A percentile compares a stretch with the other conserved stretches of the same genome.
Conservation (phyloP, 257 asterid genomes). For the Jacaranda mimosifolia region DNA sequence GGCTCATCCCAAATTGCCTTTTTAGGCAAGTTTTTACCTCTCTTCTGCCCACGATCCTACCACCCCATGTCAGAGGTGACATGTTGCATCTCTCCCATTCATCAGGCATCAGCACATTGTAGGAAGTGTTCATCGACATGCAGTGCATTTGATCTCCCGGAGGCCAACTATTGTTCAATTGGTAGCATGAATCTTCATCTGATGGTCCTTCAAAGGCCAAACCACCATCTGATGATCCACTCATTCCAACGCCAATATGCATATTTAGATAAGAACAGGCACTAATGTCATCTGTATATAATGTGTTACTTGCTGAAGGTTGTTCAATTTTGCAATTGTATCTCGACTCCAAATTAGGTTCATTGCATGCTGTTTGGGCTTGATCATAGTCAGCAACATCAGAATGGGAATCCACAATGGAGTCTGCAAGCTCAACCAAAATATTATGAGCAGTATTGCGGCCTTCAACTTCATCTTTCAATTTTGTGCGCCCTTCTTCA, state of each 20-base stretch:
- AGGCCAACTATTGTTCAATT: conserved; percentile 73
- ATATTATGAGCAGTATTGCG: conserved; percentile 62
- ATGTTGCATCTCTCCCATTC: conserved; percentile 88
- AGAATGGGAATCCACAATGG: conserved; percentile 65
- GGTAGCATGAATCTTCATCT: conserved; percentile 88
- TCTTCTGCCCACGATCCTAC: conserved; percentile 88
- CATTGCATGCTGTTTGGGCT: conserved; percentile 50
- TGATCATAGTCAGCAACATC: conserved; percentile 48
- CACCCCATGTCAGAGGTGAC: conserved; percentile 92
- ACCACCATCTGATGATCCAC: conserved; percentile 57
- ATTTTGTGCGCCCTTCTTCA: conserved; percentile 51
- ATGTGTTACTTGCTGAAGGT: conserved; percentile 57
- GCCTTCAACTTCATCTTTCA: conserved; percentile 63
- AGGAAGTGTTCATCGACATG: conserved; percentile 66
- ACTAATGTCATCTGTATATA: conserved; percentile 53
- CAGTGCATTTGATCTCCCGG: conserved; percentile 75
- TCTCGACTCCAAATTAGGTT: conserved; percentile 58
- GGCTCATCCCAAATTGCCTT: conserved; percentile 72
- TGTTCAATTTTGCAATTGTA: conserved; percentile 52
- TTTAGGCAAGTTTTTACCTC: conserved; percentile 74
- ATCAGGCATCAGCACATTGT: conserved; percentile 62
- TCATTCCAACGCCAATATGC: conserved; percentile 53
- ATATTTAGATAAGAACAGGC: conserved; percentile 68
- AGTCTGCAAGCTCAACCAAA: conserved; percentile 73
- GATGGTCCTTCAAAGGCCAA: conserved; percentile 91